Evolutionary conservation across 73 alveolate genomes (phyloP), one percentile per base, ranked within the genome.

Genomic region (Paramecium caudatum): DNA sequence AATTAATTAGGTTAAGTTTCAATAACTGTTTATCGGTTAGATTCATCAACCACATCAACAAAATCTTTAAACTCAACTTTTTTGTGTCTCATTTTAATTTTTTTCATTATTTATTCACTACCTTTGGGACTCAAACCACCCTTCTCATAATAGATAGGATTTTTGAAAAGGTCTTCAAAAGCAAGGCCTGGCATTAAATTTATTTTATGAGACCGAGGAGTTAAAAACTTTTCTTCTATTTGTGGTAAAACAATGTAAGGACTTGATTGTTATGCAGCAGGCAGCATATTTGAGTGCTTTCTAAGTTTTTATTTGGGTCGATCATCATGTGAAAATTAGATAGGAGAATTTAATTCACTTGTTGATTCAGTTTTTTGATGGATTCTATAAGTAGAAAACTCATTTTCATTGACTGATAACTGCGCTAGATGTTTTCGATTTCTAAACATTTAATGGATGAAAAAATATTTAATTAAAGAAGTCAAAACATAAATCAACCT

Each of bases 111-210:
- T 7, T 55, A 37, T 10, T 55, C 80, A 21, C 23, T 55, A 6
- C 80, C 80, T 55, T 55, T 23, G 5, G 80, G 80, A 55, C 80
- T 55, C 21, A 55, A 55, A 17, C 80, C 80, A 55, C 30, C 30
- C 7, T 55, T 55, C 30, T 55, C 80, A 55, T 55, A 55, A 55
- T 55, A 55, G 9, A 55, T 55, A 1, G 80, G 80, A 55, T 55
- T 55, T 21, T 55, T 55, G 16, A 55, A 55, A 27, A 55, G 30
- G 30, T 55, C 80, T 55, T 55, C 30, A 43, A 55, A 55, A 10
- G 80, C 30, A 12, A 55, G 80, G 30, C 30, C 80, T 10, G 80
- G 80, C 80, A 55, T 55, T 23, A 55, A 55, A 55, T 55, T 55
- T 9, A 55, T 55, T 23, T 55, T 12, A 12, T 55, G 32, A 10